Evolutionary conservation across 202 grass and related monocot genomes (phyloP), one percentile per base, ranked within the genome.

Genomic region (Miscanthus sacchariflorus): DNA sequence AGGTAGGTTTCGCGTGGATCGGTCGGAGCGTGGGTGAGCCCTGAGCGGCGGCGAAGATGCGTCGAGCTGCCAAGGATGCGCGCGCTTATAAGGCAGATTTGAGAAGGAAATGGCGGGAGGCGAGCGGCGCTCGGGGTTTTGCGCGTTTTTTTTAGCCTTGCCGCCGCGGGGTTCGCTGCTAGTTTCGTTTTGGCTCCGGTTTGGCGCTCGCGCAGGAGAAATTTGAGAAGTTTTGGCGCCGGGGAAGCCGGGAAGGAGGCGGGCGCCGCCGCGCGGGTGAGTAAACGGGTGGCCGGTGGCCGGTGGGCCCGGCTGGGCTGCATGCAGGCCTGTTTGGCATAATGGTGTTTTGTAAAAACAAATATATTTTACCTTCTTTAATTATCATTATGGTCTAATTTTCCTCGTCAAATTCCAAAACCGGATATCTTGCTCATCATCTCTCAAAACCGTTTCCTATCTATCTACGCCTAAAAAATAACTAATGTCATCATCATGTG

Each of bases 141-240:
- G 71, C 14, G 48, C 36, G 15, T 6, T 52, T 84, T 83, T 84
- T 83, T 84, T 39, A 56, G 70, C 6, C 27, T 14, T 84, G 74
- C 58, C 72, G 66, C 74, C 89, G 44, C 74, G 80, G 69, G 50
- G 2, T 43, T 17, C 0, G 73, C 70, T 63, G 76, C 70, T 19
- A 66, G 72, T 72, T 87, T 66, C 17, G 82, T 71, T 88, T 91
- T 78, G 24, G 78, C 56, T 68, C 68, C n/a, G 56, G 35, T 86
- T 86, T 68, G 70, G 83, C n/a, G 38, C 39, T 63, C 45, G 88
- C 79, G 90, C 90, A 83, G 87, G 90, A 89, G 59, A 86, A 71
- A 63, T 74, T 86, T 86, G 21, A 65, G 68, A 23, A 5, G 59
- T 50, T 86, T 86, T 92, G 77, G 82, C 86, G 90, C 90, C 82